Evolutionary conservation across 495 filamentous ascomycete species (phyloP).

Genomic region (Xylaria flabelliformis): DNA sequence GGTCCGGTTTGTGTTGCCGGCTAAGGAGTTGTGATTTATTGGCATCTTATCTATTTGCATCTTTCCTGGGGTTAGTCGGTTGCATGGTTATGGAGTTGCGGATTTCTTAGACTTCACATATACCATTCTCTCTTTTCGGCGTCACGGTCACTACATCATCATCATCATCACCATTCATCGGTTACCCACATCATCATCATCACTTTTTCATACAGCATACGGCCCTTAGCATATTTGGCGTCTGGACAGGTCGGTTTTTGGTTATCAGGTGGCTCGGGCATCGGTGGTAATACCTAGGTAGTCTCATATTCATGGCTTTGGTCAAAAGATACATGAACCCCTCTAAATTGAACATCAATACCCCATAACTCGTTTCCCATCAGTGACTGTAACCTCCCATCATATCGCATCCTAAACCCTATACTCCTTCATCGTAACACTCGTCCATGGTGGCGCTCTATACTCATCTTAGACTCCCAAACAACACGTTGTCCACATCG

Average conservation of each 20-base stretch:
- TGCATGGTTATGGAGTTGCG: slow-evolving; percentile 24
- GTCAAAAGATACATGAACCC: slow-evolving; percentile 4
- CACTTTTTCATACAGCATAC: slow-evolving; percentile 1
- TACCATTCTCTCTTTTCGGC: background rate
- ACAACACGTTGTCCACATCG: background rate
- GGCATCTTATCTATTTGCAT: slow-evolving; percentile 3
- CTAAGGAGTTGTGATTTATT: slow-evolving; percentile 37
- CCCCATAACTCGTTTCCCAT: background rate
- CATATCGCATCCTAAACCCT: background rate
- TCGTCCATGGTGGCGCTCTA: background rate
- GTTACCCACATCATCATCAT: slow-evolving; percentile 18
- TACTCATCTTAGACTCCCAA: background rate
- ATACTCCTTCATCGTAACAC: background rate
- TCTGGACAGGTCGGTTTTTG: background rate
- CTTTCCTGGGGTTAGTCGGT: background rate
- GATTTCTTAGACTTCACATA: background rate
- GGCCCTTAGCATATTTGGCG: slow-evolving; percentile 17
- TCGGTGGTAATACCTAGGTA: slow-evolving; percentile 13
- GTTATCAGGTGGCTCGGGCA: background rate
- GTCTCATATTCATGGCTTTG: slow-evolving; percentile 1
- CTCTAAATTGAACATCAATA: slow-evolving; percentile 1
- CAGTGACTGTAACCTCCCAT: background rate
- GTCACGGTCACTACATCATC: slow-evolving; percentile 18
- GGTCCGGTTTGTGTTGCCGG: slow-evolving; percentile 57
- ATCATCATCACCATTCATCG: background rate